Base-by-base conservation (phyloP, 371 early-diverging fungal species). In the Lichtheimia ornata region DNA sequence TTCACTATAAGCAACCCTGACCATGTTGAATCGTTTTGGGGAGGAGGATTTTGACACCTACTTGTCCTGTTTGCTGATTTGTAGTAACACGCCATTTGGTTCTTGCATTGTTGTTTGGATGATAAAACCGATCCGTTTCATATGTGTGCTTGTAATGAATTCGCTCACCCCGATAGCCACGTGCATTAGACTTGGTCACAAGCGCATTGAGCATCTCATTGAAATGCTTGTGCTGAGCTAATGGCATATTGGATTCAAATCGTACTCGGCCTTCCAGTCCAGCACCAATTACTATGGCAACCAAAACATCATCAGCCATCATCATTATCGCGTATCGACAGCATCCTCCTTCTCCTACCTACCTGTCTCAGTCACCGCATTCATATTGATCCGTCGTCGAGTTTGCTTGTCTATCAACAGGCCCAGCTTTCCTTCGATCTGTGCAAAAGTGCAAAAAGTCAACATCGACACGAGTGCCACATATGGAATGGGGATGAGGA, bases 371-470 rank as follows among this genome's bases (percentile, higher is more conserved):
- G 86, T 86, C 27, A 63, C 40, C 15, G 89, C 85, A 2, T 83
- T 84, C 22, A 92, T 68, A n/a, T 65, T 61, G 15, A 92, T 68
- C 28, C 94, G 82, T 53, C 74, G 64, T 0, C 73, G 60, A 4
- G 84, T 84, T 18, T 66, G 66, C 58, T 82, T 90, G 63, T 91
- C 91, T 5, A 91, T 67, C 43, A 94, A 69, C 20, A 80, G 56
- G 15, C 94, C 94, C 18, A 94, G 70, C 67, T 94, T 94, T 15
- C 90, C 93, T 67, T 94, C 94, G 60, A 94, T 91, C 90, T 90
- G 60, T 18, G 43, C n/a, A 28, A 17, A 17, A 27, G 27, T 1
- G 35, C 22, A 53, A 30, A 27, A 11, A 56, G 22, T 28, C 40
- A 56, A 30, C 40, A 1, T 25, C 7, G 4, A 50, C 24, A 3